A percentile compares a stretch with the other conserved stretches of the same genome.
Evolutionary conservation across 2,329 filamentous ascomycete species (phyloP).

Genomic region (Hypocrella siamensis): DNA sequence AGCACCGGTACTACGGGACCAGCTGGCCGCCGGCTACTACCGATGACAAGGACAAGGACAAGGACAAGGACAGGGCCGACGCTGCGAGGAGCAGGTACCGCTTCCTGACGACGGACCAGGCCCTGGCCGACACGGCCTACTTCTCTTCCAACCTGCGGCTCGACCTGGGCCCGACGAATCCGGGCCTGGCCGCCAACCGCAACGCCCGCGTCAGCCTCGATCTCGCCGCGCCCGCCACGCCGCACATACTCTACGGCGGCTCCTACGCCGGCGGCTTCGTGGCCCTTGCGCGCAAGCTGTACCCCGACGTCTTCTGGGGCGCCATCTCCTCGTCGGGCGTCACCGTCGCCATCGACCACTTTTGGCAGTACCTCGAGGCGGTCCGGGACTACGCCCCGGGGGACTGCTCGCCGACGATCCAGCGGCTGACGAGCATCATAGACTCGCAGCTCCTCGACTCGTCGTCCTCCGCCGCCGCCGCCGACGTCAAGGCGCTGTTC

Average conservation of each 20-base stretch:
- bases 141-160: constrained; percentile 63
- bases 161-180: constrained; percentile 47
- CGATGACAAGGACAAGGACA: constrained; percentile 41
- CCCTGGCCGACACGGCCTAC: constrained; percentile 65
- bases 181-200: constrained; percentile 41
- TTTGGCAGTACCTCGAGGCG: constrained; percentile 46
- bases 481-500: constrained; percentile 30
- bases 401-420: constrained; percentile 48
- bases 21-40: constrained; percentile 56
- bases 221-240: constrained; percentile 34
- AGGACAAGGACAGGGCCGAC: too few species aligned
- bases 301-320: constrained; percentile 66
- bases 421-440: constrained; percentile 35
- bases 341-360: constrained; percentile 62
- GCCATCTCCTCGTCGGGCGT: constrained; percentile 71
- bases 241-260: constrained; percentile 70
- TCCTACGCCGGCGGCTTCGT: constrained; percentile 72
- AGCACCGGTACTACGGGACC: constrained; percentile 76
- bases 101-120: constrained; percentile 73
- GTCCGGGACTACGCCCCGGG: constrained; percentile 31
- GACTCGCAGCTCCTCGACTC: constrained; percentile 22
- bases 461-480: too few species aligned
- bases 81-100: too few species aligned
- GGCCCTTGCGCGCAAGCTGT: constrained; percentile 59
- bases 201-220: background rate